These are phyloP conservation scores for Mycena sp. DNA, from an alignment of 1,284 basidiomycete species.

Conservation along the genomic window DNA sequence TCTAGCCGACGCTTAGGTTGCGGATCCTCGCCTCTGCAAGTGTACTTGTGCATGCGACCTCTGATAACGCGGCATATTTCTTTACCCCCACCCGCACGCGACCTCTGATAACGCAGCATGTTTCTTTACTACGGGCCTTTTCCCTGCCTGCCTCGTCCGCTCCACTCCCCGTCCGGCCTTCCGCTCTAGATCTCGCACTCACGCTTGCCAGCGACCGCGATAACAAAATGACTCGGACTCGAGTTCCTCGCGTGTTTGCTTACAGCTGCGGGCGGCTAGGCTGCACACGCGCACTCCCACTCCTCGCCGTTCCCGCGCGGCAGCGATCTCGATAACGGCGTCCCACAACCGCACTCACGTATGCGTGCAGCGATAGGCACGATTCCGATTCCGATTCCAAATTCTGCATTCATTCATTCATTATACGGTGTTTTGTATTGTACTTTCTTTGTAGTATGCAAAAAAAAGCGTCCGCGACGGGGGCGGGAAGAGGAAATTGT, in stretches of 20 bases:
- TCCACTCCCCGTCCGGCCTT: not conserved
- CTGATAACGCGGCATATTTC: too few relatives aligned
- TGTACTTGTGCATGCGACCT: too few relatives aligned
- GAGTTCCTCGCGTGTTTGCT: slow-evolving; percentile 5
- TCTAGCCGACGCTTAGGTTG: too few relatives aligned
- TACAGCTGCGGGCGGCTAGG: slow-evolving; percentile 4
- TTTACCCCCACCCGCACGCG: too few relatives aligned
- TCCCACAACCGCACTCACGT: too few relatives aligned
- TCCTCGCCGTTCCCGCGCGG: slow-evolving; percentile 9
- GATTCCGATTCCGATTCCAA: not conserved
- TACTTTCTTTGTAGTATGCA: slow-evolving; percentile 8
- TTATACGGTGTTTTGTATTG: slow-evolving; percentile 20
- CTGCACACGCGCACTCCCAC: not conserved
- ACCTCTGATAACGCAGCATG: too few relatives aligned
- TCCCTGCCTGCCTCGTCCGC: not conserved
- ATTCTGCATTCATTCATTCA: not conserved
- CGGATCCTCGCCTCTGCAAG: too few relatives aligned
- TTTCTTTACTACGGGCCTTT: not conserved
- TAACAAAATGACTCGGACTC: slow-evolving; percentile 3
- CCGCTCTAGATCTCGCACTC: not conserved
- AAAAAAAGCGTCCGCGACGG: not conserved
- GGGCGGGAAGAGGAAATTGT: slow-evolving; percentile 8
- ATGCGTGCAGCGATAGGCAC: not conserved
- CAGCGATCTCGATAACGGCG: not conserved
- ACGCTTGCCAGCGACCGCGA: not conserved